These are phyloP conservation scores for Fusarium sp. DNA, from an alignment of 2,329 filamentous ascomycete genomes.

Conservation along the genomic window DNA sequence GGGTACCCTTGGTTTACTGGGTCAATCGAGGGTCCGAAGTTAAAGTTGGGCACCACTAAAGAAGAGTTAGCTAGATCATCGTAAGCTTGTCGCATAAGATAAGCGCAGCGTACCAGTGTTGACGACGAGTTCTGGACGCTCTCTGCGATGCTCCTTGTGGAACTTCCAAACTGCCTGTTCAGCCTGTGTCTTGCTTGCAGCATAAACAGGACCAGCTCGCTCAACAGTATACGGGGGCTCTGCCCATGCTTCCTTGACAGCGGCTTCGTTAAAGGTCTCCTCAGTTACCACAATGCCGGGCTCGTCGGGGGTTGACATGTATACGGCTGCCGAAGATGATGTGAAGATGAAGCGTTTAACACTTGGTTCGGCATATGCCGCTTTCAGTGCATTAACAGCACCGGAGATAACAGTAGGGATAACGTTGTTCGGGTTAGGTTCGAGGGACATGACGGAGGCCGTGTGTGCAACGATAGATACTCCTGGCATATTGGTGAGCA, in stretches of 20 bases:
- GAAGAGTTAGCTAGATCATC: fast-evolving
- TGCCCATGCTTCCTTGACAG: conserved; percentile 54
- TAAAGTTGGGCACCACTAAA: conserved; percentile 49
- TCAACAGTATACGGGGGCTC: conserved; percentile 53
- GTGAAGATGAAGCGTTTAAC: conserved; percentile 57
- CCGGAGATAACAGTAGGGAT: conserved; percentile 53
- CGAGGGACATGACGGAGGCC: conserved; percentile 54
- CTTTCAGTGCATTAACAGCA: conserved; percentile 50
- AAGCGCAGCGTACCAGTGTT: conserved; percentile 39
- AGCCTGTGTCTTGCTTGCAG: conserved; percentile 56
- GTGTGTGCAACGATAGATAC: conserved; percentile 56
- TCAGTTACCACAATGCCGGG: conserved; percentile 20
- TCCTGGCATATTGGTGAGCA: conserved; percentile 10
- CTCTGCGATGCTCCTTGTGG: conserved; percentile 29
- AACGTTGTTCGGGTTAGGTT: conserved; percentile 56
- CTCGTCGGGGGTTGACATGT: not conserved
- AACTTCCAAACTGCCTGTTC: conserved; percentile 60
- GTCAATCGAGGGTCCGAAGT: conserved; percentile 47
- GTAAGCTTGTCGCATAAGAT: too few relatives aligned
- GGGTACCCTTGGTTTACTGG: conserved; percentile 37
- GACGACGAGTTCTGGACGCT: conserved; percentile 48
- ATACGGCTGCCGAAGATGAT: conserved; percentile 19
- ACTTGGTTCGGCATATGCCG: conserved; percentile 52
- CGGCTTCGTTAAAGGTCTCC: conserved; percentile 54
- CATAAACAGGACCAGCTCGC: conserved; percentile 52